Evolutionary conservation across 2,329 filamentous ascomycete species (phyloP).

Genomic region (Daldinia sp.): DNA sequence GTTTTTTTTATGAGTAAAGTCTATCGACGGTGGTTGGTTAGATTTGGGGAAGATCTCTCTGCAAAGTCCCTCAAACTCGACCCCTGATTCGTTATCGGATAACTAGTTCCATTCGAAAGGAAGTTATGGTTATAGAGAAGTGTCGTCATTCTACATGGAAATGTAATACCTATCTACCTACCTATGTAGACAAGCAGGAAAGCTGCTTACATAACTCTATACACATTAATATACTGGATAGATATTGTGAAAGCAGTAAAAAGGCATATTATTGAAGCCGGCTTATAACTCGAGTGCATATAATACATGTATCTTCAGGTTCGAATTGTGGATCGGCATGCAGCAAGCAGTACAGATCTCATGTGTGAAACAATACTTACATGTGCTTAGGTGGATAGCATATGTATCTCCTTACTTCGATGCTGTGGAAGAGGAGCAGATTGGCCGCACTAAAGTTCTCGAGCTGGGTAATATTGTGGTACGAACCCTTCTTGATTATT

Average conservation of each 20-base stretch:
- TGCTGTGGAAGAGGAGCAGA: background rate
- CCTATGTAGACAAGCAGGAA: background rate
- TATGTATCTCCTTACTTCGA: background rate
- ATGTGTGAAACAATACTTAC: conserved; percentile 5
- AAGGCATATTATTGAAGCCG: background rate
- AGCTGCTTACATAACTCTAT: background rate
- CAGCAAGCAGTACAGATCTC: background rate
- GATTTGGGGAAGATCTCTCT: conserved; percentile 15
- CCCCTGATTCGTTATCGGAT: conserved; percentile 25
- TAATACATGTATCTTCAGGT: background rate
- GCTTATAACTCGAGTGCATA: background rate
- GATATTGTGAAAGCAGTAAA: no score
- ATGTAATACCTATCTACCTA: no score
- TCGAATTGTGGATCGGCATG: conserved; percentile 1
- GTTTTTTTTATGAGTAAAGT: conserved; percentile 1
- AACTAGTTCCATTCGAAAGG: conserved; percentile 11
- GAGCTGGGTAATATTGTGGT: background rate
- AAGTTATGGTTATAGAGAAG: conserved; percentile 1
- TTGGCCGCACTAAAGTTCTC: background rate
- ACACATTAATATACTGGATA: no score
- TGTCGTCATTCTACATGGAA: conserved; percentile 27
- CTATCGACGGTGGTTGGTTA: conserved; percentile 27
- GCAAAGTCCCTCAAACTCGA: conserved; percentile 19
- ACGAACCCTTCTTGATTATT: background rate
- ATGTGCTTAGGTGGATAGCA: conserved; percentile 2